Conservation (phyloP, 2,329 filamentous ascomycete species). For the Aureobasidium sp. region DNA sequence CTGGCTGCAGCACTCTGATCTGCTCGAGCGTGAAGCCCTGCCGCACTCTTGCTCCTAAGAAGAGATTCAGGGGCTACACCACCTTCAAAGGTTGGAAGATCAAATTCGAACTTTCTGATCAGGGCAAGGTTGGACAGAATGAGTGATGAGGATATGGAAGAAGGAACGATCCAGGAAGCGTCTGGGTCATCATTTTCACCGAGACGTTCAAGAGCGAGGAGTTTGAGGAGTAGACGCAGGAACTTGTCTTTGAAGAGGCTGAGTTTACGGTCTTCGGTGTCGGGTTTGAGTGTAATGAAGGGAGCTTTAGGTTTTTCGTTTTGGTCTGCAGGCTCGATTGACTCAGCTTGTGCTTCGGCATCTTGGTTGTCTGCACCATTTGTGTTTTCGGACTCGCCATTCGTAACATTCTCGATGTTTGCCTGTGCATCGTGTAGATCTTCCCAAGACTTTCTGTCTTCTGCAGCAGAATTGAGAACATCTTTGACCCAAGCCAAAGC, state of each 20-base stretch:
- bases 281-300: slow-evolving; percentile 52
- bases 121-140: slow-evolving; percentile 63
- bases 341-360: background rate
- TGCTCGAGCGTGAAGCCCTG: slow-evolving; percentile 18
- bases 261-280: slow-evolving; percentile 57
- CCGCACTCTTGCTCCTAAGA: slow-evolving; percentile 62
- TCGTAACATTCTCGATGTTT: slow-evolving; percentile 21
- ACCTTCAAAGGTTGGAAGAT: slow-evolving; percentile 69
- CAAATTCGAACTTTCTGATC: slow-evolving; percentile 72
- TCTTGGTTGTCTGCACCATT: background rate
- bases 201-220: slow-evolving; percentile 62
- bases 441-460: slow-evolving; percentile 71
- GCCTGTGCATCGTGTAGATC: slow-evolving; percentile 57
- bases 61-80: slow-evolving; percentile 68
- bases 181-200: slow-evolving; percentile 65
- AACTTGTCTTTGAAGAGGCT: slow-evolving; percentile 87
- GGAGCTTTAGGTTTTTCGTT: slow-evolving; percentile 37
- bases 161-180: slow-evolving; percentile 71
- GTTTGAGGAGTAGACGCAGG: slow-evolving; percentile 73
- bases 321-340: slow-evolving; percentile 12
- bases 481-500: slow-evolving; percentile 77
- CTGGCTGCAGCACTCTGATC: slow-evolving; percentile 3
- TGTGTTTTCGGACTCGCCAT: slow-evolving; percentile 4
- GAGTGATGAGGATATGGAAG: slow-evolving; percentile 53
- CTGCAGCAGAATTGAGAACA: slow-evolving; percentile 58